Evolutionary conservation across 176 grass and related monocot species (phyloP), one percentile per base, ranked within the genome.

Genomic region (Oryza nivara): DNA sequence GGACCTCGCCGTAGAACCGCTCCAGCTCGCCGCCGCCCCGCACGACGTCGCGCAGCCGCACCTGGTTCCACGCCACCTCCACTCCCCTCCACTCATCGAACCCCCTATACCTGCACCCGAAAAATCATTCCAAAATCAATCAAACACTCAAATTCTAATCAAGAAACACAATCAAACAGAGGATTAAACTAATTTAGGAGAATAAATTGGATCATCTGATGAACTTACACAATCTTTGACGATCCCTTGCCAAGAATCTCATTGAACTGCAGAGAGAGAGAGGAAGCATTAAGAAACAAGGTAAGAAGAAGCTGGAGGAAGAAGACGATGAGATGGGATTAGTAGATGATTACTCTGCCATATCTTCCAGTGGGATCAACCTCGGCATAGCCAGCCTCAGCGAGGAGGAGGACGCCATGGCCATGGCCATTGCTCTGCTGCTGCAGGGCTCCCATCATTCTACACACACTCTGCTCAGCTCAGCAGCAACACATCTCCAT

Each of bases 61-160:
- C 90, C 65, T 88, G 80, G 67, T 95, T 95, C 93, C 93, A 95
- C 0, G 93, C 93, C 7, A 95, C 90, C 85, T 95, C 90, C 74
- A 90, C 84, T 12, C 90, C 90, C 40, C 56, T 74, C 73, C 87
- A 82, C 85, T 95, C 81, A 82, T 95, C 93, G 75, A 95, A 95
- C 7, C 79, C 93, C 1, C 74, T 77, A 83, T 95, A 95, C 73
- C 92, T 94, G 79, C 58, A 23, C 23, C 6, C 43, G 25, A 44
- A 81, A 38, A n/a, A 40, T 26, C 66, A 74, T 12, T 40, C 25
- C 28, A 26, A 52, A 22, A 83, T 17, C 12, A 43, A 72, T 35
- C 19, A 63, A 63, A 56, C 1, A 2, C 6, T 9, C 19, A 20
- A 58, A 58, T 6, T 5, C 51, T 19, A 54, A 54, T 20, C 52